A percentile compares a stretch with the other conserved stretches of the same genome.
These are phyloP conservation scores for Phellinidium pouzarii DNA, from an alignment of 1,284 basidiomycete species.

Conservation along the genomic window DNA sequence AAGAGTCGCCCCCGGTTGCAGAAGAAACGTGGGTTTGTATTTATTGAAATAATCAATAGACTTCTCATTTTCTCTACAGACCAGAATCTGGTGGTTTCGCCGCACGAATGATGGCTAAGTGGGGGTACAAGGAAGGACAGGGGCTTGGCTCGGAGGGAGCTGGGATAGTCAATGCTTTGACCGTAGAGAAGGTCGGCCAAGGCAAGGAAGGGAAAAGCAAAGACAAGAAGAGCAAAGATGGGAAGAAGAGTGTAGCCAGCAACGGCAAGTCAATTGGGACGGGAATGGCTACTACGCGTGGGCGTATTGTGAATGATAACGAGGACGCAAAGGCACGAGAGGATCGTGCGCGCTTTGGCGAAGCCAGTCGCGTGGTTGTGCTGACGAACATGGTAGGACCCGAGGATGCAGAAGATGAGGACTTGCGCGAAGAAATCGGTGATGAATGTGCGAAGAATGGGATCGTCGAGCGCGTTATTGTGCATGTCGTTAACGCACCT, in stretches of 20 bases:
- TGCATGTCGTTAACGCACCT: slow-evolving; percentile 69
- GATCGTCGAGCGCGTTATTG: slow-evolving; percentile 81
- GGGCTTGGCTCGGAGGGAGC: slow-evolving; percentile 78
- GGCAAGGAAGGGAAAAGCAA: slow-evolving; percentile 36
- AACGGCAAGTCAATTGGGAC: slow-evolving; percentile 23
- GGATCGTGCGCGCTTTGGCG: slow-evolving; percentile 75
- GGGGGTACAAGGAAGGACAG: slow-evolving; percentile 91
- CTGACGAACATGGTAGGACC: slow-evolving; percentile 82
- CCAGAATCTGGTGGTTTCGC: slow-evolving; percentile 68
- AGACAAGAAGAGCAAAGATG: slow-evolving; percentile 30
- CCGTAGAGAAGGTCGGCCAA: slow-evolving; percentile 60
- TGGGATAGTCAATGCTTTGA: slow-evolving; percentile 84
- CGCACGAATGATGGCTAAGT: slow-evolving; percentile 82
- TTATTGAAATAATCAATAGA: background rate
- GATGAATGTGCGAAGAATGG: slow-evolving; percentile 88
- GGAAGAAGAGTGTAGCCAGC: slow-evolving; percentile 28
- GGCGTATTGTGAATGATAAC: slow-evolving; percentile 82
- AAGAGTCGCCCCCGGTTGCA: slow-evolving; percentile 25
- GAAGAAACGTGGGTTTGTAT: slow-evolving; percentile 10
- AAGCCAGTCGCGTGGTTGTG: slow-evolving; percentile 82
- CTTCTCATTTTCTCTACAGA: slow-evolving; percentile 30
- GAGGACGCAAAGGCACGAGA: slow-evolving; percentile 69
- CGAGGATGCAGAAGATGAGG: slow-evolving; percentile 80
- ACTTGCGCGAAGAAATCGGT: slow-evolving; percentile 81
- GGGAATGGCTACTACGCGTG: slow-evolving; percentile 56